Conservation (phyloP, 768 basidiomycete genomes). For the Cubamyces sp. region DNA sequence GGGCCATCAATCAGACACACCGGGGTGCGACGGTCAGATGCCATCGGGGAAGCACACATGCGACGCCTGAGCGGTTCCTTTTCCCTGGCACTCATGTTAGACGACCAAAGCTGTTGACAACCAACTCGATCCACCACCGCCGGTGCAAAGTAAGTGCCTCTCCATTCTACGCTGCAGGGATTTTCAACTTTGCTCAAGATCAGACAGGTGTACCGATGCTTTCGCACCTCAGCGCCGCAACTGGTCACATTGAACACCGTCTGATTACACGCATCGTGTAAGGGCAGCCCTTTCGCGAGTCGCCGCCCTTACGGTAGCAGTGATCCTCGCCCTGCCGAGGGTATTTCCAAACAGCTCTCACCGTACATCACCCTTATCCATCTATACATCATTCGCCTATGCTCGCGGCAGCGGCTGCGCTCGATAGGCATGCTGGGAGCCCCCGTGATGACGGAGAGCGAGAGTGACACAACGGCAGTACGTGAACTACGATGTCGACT, state of each 20-base stretch:
- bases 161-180: background rate
- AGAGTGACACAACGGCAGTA: background rate
- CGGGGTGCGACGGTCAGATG: too few species aligned
- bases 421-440: background rate
- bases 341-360: background rate
- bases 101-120: background rate
- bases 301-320: constrained; percentile 1
- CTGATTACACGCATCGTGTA: constrained; percentile 1
- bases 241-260: constrained; percentile 7
- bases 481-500: background rate
- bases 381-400: background rate
- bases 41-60: background rate
- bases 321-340: constrained; percentile 1
- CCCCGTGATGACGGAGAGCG: background rate
- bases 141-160: background rate
- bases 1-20: background rate
- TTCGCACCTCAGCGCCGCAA: constrained; percentile 18
- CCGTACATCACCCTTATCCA: background rate
- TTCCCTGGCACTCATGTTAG: background rate
- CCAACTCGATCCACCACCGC: background rate
- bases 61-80: background rate
- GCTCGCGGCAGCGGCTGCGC: background rate
- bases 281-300: background rate
- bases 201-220: constrained; percentile 14
- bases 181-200: constrained; percentile 1